Percentiles rank a stretch among this genome's conserved stretches.
Conservation (phyloP, 768 basidiomycete species). For the Symmetrospora coprosmae region DNA sequence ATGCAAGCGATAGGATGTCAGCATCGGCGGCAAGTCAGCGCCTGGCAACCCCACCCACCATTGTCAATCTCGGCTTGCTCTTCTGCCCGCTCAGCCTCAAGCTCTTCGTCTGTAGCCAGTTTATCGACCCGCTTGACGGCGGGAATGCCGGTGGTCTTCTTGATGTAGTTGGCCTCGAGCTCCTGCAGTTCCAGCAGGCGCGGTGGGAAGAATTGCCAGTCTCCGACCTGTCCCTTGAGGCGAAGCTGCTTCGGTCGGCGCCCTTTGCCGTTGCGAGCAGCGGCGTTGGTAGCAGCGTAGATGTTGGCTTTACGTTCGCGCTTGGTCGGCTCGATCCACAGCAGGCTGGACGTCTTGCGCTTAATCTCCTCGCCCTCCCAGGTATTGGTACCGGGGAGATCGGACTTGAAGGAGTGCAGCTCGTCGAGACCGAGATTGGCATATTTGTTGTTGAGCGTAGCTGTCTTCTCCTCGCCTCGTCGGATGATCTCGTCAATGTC, state of each 20-base stretch:
- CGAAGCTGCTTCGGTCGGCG: slow-evolving; percentile 52
- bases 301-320: slow-evolving; percentile 75
- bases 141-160: too few species aligned
- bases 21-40: too few species aligned
- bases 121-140: too few species aligned
- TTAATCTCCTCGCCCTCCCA: slow-evolving; percentile 34
- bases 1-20: too few species aligned
- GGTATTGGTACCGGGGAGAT: slow-evolving; percentile 25
- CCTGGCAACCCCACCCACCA: slow-evolving; percentile 45
- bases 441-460: slow-evolving; percentile 77
- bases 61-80: slow-evolving; percentile 80
- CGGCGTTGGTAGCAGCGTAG: slow-evolving; percentile 92
- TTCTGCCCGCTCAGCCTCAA: slow-evolving; percentile 61
- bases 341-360: slow-evolving; percentile 19
- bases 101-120: too few species aligned
- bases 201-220: slow-evolving; percentile 91
- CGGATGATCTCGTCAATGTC: slow-evolving; percentile 91
- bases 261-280: slow-evolving; percentile 49
- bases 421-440: slow-evolving; percentile 86
- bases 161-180: slow-evolving; percentile 65
- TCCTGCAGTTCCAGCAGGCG: slow-evolving; percentile 69
- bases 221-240: slow-evolving; percentile 60
- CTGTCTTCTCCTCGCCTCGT: slow-evolving; percentile 77
- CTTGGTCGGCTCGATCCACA: slow-evolving; percentile 67
- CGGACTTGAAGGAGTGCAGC: slow-evolving; percentile 84